phyloP scores from a whole-genome alignment of 192 early-diverging fungal species.

The Backusella liffmaniae region DNA sequence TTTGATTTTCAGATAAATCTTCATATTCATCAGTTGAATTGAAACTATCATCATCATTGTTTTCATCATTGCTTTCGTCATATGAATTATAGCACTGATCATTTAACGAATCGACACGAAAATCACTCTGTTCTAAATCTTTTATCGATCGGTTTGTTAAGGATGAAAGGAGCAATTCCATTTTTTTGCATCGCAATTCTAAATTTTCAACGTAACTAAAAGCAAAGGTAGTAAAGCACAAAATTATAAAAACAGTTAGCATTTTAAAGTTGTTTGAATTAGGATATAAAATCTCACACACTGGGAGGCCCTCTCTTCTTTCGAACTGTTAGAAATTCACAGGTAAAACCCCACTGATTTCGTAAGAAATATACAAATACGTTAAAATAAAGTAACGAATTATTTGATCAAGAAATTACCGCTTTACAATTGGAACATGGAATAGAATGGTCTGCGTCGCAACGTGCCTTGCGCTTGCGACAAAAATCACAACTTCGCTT shows the following conservation, averaged over 20 bases:
- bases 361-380: neutral
- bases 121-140: constrained; percentile 23
- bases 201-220: constrained; percentile 21
- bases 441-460: constrained; percentile 34
- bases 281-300: constrained; percentile 21
- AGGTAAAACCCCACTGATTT: constrained; percentile 27
- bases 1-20: neutral
- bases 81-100: neutral
- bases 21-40: neutral
- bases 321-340: constrained; percentile 28
- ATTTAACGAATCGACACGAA: neutral
- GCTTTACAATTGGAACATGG: constrained; percentile 43
- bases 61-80: constrained; percentile 1
- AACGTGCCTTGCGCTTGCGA: constrained; percentile 36
- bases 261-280: neutral
- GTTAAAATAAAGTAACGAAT: neutral
- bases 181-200: constrained; percentile 33
- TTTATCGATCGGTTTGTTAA: constrained; percentile 27
- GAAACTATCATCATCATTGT: neutral
- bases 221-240: neutral
- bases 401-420: constrained; percentile 19
- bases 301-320: constrained; percentile 36
- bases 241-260: neutral
- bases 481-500: constrained; percentile 46
- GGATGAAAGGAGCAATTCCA: constrained; percentile 25